Evolutionary conservation across 768 basidiomycete genomes (phyloP), one percentile per base, ranked within the genome.

Genomic region (Leccinellum rugosiceps): DNA sequence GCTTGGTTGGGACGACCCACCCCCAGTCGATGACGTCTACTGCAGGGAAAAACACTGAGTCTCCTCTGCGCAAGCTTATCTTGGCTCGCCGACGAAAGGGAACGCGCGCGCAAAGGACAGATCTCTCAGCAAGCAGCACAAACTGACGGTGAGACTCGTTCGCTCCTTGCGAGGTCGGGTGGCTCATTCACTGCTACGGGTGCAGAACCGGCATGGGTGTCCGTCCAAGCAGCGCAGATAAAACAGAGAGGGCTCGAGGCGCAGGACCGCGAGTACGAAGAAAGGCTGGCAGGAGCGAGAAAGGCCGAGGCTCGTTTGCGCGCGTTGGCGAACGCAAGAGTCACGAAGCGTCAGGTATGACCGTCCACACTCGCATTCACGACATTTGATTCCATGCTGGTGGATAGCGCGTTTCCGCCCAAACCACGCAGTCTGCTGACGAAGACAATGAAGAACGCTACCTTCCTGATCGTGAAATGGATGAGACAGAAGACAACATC

Each of bases 1-100:
- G 44, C 34, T 9, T 28, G 26, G 14, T 55, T n/a, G n/a, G n/a
- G 28, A 4, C 41, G 4, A 23, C 92, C 1, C 35, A 28, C 21
- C 14, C 25, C 31, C 1, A 56, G 13, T 50, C 15, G 19, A 26
- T 56, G 49, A 60, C 55, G 6, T 32, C 30, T 23, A 3, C n/a
- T 21, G 2, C 65, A 94, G 92, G 93, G 93, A 26, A 96, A 96
- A 72, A 94, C 93, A 0, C 73, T 94, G 32, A 90, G 86, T 65
- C 76, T 95, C 15, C 77, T 95, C 26, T 91, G 87, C 60, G 80
- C 90, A 4, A 78, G 87, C 9, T 71, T 94, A 41, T 83, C 87
- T 1, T 95, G 89, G 90, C 76, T 91, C 19, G 67, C 72, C 17
- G 90, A 90, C 64, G 84, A 90, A 60, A 83, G 81, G 60, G 77